These are phyloP conservation scores for Coemansia sp. DNA, from an alignment of 192 early-diverging fungal genomes.

Conservation along the genomic window DNA sequence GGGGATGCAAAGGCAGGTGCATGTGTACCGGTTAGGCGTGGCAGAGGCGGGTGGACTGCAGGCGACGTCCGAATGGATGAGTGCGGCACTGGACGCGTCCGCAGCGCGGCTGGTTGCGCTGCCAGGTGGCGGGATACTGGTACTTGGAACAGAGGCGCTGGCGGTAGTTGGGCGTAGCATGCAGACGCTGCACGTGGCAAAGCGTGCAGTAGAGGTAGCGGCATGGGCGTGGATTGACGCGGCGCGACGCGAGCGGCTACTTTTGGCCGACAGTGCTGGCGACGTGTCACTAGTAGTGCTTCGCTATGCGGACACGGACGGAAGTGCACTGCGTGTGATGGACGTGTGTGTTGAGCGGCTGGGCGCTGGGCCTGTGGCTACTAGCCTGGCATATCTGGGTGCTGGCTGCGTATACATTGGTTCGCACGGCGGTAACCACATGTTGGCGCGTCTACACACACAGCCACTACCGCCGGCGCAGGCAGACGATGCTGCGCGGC, in stretches of 20 bases:
- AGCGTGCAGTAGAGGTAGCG: conserved; percentile 47
- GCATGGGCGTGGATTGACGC: conserved; percentile 59
- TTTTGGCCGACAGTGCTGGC: conserved; percentile 71
- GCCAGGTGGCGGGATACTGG: conserved; percentile 19
- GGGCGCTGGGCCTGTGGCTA: conserved; percentile 55
- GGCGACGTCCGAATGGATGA: conserved; percentile 22
- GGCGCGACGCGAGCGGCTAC: conserved; percentile 55
- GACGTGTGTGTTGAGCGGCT: conserved; percentile 52
- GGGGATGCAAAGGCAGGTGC: conserved; percentile 31
- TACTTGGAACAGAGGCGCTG: conserved; percentile 36
- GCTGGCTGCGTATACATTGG: conserved; percentile 77
- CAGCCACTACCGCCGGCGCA: conserved; percentile 35
- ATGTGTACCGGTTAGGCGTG: conserved; percentile 28
- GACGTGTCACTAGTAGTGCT: conserved; percentile 61
- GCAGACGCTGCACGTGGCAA: conserved; percentile 9
- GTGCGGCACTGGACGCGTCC: conserved; percentile 17
- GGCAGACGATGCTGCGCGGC: not conserved
- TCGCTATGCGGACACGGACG: conserved; percentile 25
- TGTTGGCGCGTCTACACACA: conserved; percentile 63
- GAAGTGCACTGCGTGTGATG: conserved; percentile 14
- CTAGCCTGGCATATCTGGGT: conserved; percentile 67
- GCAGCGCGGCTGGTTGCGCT: conserved; percentile 29
- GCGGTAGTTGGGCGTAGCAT: conserved; percentile 9
- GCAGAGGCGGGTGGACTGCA: conserved; percentile 16
- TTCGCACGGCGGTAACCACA: conserved; percentile 82